Evolutionary conservation across 176 grass and related monocot species (phyloP), one percentile per base, ranked within the genome.

Genomic region (Elymus sibiricus): DNA sequence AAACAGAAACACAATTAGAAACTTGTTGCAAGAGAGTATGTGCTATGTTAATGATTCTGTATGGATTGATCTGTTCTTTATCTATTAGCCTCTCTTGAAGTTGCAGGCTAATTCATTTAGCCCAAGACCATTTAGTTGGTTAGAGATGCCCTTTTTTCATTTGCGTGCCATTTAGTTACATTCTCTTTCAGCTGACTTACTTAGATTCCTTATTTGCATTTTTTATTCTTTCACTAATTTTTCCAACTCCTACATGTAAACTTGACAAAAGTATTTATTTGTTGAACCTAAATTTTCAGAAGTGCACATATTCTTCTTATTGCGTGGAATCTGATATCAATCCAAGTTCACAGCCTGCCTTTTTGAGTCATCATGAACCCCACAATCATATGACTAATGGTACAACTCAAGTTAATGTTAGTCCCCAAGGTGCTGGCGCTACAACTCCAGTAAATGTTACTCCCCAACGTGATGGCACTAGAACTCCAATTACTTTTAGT

Each of bases 241-340:
- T 56, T 37, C 39, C 19, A 17, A 19, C 65, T 77, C 51, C 1
- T 65, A 6, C 64, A 27, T 66, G 29, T 90, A 58, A 73, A 74
- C 6, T 22, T 87, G 34, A 65, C 27, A 22, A 55, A 55, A 25
- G 2, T 42, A 64, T 73, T 78, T 51, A 83, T 59, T 79, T 78
- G 32, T 79, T 89, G 25, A 80, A 85, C 43, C 22, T 80, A 46
- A 59, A 49, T 31, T 73, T 83, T 87, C 89, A 90, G 90, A 85
- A 86, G 49, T 94, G 92, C 64, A 69, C 14, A 1, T 26, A 79
- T 79, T 74, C 63, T 78, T 32, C 87, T 67, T 82, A 83, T 11
- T 94, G 77, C 28, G 72, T 87, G 69, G 70, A 88, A 80, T 82
- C 70, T 13, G 70, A 42, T 78, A n/a, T 26, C 11, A 60, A 12